Base-by-base conservation (phyloP, 257 asterid genomes). In the Fraxinus pennsylvanica region DNA sequence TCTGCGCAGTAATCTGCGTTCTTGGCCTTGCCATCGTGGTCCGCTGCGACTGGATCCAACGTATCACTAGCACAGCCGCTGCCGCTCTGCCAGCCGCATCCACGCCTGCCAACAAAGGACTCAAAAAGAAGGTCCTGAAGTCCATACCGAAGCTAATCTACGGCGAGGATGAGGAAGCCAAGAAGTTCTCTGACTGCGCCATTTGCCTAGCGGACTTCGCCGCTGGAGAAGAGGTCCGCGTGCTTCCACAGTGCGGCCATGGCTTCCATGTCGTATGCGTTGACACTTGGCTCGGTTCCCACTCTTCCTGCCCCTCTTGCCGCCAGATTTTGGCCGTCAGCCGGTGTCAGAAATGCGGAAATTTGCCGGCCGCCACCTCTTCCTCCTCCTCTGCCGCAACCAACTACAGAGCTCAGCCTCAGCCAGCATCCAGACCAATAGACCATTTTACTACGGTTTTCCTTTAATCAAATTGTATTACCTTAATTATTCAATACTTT, bases 281-380 rank as follows among this genome's bases (percentile, higher is more conserved):
- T 17, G 91, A 83, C 84, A 83, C 77, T 75, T 87, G 89, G 91
- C 87, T 87, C 0, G 75, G 74, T 4, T 85, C 86, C 14, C 86
- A 83, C 8, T 84, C 91, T 9, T 83, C 91, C 27, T 87, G 91
- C 9, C 91, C 91, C 5, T 83, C 87, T 69, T 87, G 91, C 83
- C 84, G 91, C 61, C 84, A 50, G 80, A 72, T 81, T 52, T 43
- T 85, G 84, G 80, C 72, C 76, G 84, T 70, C 74, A 76, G 72
- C 59, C 74, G 83, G 68, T 81, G 89, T 52, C 72, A 47, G 70
- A 84, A 79, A 72, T 86, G 59, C 8, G 59, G 59, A 15, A 47
- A 15, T 47, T 14, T 47, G n/a, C 59, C 59, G 59, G n/a, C 21
- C 59, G 2, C 59, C 59, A 1, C 59, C 59, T 3, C 47, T 0